Evolutionary conservation across 1,284 basidiomycete species (phyloP).

Genomic region (Irpex rosettiformis): DNA sequence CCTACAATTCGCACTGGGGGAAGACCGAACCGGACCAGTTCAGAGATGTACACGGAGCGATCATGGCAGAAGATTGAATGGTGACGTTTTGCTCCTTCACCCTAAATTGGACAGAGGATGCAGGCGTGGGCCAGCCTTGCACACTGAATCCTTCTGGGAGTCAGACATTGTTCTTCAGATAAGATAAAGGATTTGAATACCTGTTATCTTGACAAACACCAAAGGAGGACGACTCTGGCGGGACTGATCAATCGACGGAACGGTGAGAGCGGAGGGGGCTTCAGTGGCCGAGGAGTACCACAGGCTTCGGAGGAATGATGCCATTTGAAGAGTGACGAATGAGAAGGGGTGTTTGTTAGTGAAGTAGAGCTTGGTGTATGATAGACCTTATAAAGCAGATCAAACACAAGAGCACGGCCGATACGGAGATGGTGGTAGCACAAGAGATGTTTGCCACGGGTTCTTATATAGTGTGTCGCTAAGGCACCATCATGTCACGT

Average conservation of each 20-base stretch:
- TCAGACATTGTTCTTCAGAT: not conserved
- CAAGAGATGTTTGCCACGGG: no score
- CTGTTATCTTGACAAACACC: not conserved
- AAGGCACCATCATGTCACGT: no score
- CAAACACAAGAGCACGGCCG: no score
- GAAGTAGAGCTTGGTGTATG: no score
- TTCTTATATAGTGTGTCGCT: no score
- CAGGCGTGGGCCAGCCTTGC: not conserved
- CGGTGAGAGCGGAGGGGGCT: no score
- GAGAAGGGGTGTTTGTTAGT: no score
- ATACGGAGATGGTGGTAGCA: no score
- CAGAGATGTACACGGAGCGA: not conserved
- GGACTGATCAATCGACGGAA: not conserved
- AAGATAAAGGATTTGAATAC: not conserved
- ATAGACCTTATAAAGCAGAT: no score
- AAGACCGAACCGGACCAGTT: not conserved
- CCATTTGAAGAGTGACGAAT: no score
- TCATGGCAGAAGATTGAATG: not conserved
- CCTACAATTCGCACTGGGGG: not conserved
- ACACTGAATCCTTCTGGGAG: not conserved
- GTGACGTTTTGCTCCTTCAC: not conserved
- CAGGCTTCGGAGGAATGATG: no score
- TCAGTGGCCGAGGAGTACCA: no score
- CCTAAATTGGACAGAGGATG: not conserved
- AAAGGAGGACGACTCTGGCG: not conserved